Evolutionary conservation across 2,329 filamentous ascomycete genomes (phyloP), one percentile per base, ranked within the genome.

Genomic region (Fusarium ramigenum): DNA sequence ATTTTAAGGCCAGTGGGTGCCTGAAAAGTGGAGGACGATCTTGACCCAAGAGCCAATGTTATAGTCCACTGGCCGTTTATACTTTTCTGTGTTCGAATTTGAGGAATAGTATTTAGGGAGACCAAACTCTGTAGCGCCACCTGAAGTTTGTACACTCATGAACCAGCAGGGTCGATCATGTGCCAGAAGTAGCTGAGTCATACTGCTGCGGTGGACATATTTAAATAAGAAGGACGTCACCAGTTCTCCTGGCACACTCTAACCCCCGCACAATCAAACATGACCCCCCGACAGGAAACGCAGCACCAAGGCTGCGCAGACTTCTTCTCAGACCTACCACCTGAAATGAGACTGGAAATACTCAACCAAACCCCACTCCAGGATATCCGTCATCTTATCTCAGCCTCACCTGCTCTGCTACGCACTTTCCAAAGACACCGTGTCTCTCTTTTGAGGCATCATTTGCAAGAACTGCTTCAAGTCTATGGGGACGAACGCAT

Each of bases 11-110:
- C 14, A 23, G 10, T 16, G 15, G 6, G 9, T 3, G 10, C 15
- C n/a, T 4, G 15, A 11, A 2, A 12, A 12, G 6, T 2, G 5
- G 15, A 43, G 42, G 9, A 23, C 0, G 9, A 43, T 23, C 15
- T 12, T 11, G 42, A 21, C n/a, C 4, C n/a, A 23, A 43, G 15
- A 16, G 6, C 42, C 42, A 23, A 12, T 43, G 15, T 4, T 10
- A 42, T 7, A 42, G 21, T 23, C 15, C n/a, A 43, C n/a, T 23
- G n/a, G 42, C 18, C 15, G 9, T 8, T 23, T 23, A 23, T 9
- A 11, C 15, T 18, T 23, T 43, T 23, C 42, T 11, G n/a, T 9
- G 0, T 23, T 9, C 1, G 23, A 14, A 25, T 25, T 14, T 8
- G 5, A 19, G 18, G 5, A 46, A 46, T 28, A 28, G 23, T 18